Percentiles rank a stretch among this genome's conserved stretches.
Conservation (phyloP, 768 basidiomycete genomes). For the Mycena alexandri region DNA sequence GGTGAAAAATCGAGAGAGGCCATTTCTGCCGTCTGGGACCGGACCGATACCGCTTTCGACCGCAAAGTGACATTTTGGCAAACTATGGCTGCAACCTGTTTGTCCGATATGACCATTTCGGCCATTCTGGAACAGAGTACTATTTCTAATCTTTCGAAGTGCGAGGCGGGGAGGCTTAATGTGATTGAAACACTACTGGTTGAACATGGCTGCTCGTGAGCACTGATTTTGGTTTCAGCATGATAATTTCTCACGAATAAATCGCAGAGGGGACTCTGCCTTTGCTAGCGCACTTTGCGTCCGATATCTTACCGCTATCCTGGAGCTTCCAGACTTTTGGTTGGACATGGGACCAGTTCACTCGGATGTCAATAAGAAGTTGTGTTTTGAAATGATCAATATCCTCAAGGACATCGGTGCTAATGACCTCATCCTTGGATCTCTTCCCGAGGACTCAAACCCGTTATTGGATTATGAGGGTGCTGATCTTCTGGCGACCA, state of each 20-base stretch:
- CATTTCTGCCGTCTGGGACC: no score
- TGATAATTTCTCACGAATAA: neutral
- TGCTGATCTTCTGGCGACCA: neutral
- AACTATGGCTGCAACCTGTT: no score
- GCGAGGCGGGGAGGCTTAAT: no score
- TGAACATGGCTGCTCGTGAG: neutral
- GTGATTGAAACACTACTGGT: no score
- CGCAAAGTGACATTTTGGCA: no score
- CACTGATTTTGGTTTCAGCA: neutral
- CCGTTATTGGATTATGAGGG: neutral
- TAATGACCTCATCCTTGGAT: neutral
- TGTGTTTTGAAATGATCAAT: neutral
- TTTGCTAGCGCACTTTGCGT: neutral
- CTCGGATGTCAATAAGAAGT: neutral
- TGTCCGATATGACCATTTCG: no score
- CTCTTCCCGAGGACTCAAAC: neutral
- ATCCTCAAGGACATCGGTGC: constrained; percentile 5
- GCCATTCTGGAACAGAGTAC: no score
- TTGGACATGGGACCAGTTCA: neutral
- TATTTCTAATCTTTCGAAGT: no score
- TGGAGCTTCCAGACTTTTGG: neutral
- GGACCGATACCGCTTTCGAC: no score
- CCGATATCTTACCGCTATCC: neutral
- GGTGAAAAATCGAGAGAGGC: no score
- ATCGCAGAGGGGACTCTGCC: neutral